A percentile compares a stretch with the other conserved stretches of the same genome.
Evolutionary conservation across 2,329 filamentous ascomycete genomes (phyloP).

Genomic region (Diatrype stigma): DNA sequence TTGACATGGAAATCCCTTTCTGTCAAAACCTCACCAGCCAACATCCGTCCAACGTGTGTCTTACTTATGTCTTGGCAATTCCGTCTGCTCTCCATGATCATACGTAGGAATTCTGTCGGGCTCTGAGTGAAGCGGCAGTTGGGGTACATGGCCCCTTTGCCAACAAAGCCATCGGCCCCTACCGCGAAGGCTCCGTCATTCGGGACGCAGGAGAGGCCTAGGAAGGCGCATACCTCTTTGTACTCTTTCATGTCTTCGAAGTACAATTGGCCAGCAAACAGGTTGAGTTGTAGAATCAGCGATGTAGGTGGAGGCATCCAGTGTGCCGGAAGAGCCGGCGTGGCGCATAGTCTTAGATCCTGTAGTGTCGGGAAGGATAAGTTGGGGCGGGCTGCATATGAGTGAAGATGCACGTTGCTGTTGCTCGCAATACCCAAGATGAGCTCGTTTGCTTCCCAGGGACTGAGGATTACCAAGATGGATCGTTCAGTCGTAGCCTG

Average conservation of each 20-base stretch:
- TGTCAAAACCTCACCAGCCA: slow-evolving; percentile 4
- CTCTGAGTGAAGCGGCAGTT: slow-evolving; percentile 23
- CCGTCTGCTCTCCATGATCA: slow-evolving; percentile 5
- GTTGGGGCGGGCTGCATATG: slow-evolving; percentile 16
- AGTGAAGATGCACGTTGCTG: slow-evolving; percentile 11
- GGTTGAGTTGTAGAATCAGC: slow-evolving; percentile 45
- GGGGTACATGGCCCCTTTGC: not conserved
- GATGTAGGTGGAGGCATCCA: slow-evolving; percentile 7
- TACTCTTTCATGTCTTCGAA: slow-evolving; percentile 54
- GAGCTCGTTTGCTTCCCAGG: slow-evolving; percentile 19
- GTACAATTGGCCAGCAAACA: slow-evolving; percentile 68
- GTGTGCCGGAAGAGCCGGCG: slow-evolving; percentile 5
- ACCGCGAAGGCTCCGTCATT: slow-evolving; percentile 12
- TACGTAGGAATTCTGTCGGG: slow-evolving; percentile 4
- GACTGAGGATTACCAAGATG: slow-evolving; percentile 21
- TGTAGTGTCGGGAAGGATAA: slow-evolving; percentile 10
- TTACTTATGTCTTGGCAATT: slow-evolving; percentile 6
- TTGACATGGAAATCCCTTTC: slow-evolving; percentile 2
- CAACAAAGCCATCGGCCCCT: slow-evolving; percentile 29
- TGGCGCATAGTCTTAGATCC: slow-evolving; percentile 14
- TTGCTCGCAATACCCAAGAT: slow-evolving; percentile 8
- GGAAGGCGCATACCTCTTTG: slow-evolving; percentile 40
- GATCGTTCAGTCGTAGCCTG: not conserved
- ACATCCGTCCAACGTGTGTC: slow-evolving; percentile 8
- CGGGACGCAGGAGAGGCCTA: slow-evolving; percentile 42